Base-by-base conservation (phyloP, 371 early-diverging fungal species). In the Mortierella polycephala region DNA sequence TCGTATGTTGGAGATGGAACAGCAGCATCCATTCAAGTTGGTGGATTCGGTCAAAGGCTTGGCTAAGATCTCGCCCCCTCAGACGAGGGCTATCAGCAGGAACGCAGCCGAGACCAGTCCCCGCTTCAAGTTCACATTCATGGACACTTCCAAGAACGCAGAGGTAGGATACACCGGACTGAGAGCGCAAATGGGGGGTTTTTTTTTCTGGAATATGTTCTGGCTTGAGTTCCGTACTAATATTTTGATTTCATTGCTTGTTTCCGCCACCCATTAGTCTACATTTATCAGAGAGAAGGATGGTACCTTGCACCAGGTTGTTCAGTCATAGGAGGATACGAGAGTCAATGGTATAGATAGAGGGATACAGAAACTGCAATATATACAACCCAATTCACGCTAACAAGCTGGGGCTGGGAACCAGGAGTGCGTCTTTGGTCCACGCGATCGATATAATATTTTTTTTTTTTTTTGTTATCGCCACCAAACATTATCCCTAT, bases 1-100 rank as follows among this genome's bases (percentile, higher is more conserved):
- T 57, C 69, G 64, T 58, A 72, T 69, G 50, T 81, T 87, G 72
- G 82, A 80, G 55, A 58, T 71, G 58, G 84, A 87, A 49, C 76
- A 76, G 46, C 66, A 75, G 23, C 77, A 84, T 44, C 85, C 84
- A 37, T 75, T 81, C 58, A 72, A 71, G 60, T 81, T 65, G 14
- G 56, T 57, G 49, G 67, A 80, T 20, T 62, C 75, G 23, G 41
- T 61, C 61, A 74, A 70, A 51, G 74, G 69, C 39, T 46, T 74
- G 23, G 57, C 58, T 2, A 47, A 73, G 55, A 49, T 57, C 20
- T 58, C 49, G 23, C 54, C 57, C 13, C 57, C 54, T 12, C 60
- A 42, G 20, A 67, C 71, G 13, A 65, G 21, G n/a, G 44, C 70
- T 10, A 30, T 82, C 30, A 68, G 74, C 56, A 61, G 65, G 62